A percentile compares a stretch with the other conserved stretches of the same genome.
phyloP scores from a whole-genome alignment of 2,329 filamentous ascomycete genomes.

The Amauroascus verrucosus region DNA sequence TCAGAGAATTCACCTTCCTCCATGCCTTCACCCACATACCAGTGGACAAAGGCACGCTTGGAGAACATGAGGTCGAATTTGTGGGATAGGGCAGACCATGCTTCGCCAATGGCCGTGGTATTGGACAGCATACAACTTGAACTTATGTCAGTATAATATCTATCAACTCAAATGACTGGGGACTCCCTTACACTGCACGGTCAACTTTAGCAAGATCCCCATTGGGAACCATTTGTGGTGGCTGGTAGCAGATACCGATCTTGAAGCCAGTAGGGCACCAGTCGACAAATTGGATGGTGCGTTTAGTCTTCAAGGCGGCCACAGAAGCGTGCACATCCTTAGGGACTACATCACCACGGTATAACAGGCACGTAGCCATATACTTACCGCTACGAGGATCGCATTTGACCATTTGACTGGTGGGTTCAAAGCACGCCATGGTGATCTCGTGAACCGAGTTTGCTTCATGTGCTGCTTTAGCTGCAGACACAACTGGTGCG shows the following conservation, averaged over 20 bases:
- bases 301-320: conserved; percentile 53
- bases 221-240: conserved; percentile 44
- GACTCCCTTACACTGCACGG: conserved; percentile 36
- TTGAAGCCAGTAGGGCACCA: conserved; percentile 63
- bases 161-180: neutral
- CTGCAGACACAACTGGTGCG: conserved; percentile 53
- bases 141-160: neutral
- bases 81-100: conserved; percentile 54
- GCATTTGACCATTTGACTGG: conserved; percentile 61
- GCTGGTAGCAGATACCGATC: conserved; percentile 57
- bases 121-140: conserved; percentile 51
- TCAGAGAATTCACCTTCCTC: conserved; percentile 86
- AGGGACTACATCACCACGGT: conserved; percentile 56
- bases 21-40: conserved; percentile 81
- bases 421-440: conserved; percentile 45
- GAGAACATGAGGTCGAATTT: conserved; percentile 63
- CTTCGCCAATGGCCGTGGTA: conserved; percentile 57
- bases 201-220: conserved; percentile 46
- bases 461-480: conserved; percentile 73
- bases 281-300: conserved; percentile 56
- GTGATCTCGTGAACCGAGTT: conserved; percentile 93
- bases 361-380: conserved; percentile 57
- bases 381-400: conserved; percentile 58
- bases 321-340: conserved; percentile 52
- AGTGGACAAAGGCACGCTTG: conserved; percentile 61